Evolutionary conservation across 2,329 filamentous ascomycete species (phyloP), one percentile per base, ranked within the genome.

Genomic region (Trichoderma asperellum): DNA sequence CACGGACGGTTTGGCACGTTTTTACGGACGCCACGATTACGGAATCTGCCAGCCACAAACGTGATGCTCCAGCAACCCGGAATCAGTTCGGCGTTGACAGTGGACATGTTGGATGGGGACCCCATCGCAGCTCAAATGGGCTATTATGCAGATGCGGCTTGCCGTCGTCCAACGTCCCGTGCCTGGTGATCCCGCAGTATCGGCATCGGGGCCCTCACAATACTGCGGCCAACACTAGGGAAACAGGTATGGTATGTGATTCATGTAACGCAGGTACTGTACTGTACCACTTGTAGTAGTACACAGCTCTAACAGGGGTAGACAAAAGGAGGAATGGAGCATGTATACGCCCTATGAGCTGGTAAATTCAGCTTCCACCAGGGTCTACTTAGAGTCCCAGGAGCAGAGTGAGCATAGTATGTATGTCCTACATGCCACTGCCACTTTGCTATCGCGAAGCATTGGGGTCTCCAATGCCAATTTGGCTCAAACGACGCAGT

Each of bases 111-210:
- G 52, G 40, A n/a, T 43, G 40, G 24, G 21, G 47, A 24, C 49
- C 61, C 35, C 56, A 49, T 32, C 52, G 27, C 18, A 27, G 27
- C 32, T 43, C 49, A 40, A 43, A 56, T 47, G 61, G 40, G 47
- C 49, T n/a, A 55, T 63, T 16, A 49, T 64, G 61, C 61, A 64
- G 35, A 21, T 62, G 24, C 43, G 59, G 59, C 43, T 49, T 47
- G 43, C 59, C 43, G 37, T 34, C 40, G 49, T 32, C 49, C 52
- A 64, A 56, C 61, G 61, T 64, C 24, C 34, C 61, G 61, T 40
- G 61, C 37, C 62, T 47, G 62, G 18, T 57, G 62, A 65, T 65
- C 62, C 62, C 62, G 63, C 37, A 58, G 52, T 24, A 64, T 56
- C 61, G 52, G 61, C 21, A 32, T 56, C 61, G 61, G 32, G 32